Evolutionary conservation across 2,329 filamentous ascomycete genomes (phyloP), one percentile per base, ranked within the genome.

Genomic region (Penicillium sp.): DNA sequence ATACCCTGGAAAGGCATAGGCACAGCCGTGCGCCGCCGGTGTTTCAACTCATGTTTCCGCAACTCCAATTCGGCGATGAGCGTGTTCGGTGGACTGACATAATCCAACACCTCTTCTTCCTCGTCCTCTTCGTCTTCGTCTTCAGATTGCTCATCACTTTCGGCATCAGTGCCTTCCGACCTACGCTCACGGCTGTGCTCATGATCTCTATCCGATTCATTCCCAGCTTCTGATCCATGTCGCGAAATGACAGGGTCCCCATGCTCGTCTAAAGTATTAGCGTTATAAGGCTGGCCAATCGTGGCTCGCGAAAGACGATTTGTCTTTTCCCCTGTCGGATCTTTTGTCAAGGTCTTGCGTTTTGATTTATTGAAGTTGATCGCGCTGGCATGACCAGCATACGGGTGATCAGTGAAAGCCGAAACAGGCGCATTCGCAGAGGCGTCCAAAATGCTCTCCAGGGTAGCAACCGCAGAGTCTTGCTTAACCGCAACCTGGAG

Each of bases 371-470:
- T 89, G 69, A 94, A 95, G 0, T 93, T 84, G 66, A 93, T 89
- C 5, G 84, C 73, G 25, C 91, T 89, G 12, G 92, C 80, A 61
- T 86, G 85, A 5, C 92, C 92, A 29, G 88, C 89, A 69, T 90
- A 92, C 0, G 88, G 85, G 72, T 97, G 92, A 69, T 97, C 91
- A 0, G 90, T 96, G 68, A 97, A 97, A 27, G 93, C 93, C 64
- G 83, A 91, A 31, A 96, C 92, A 1, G 94, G 94, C 0, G 94
- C 93, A 59, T 83, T 85, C 3, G 91, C 90, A 3, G 93, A 94
- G 8, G 93, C 94, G 70, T 96, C 89, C 17, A 99, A 82, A 53
- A 99, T 95, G 71, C 87, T 93, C 64, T 99, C 93, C 8, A 99
- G 83, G 0, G 93, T 96, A 42, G 86, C 88, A 71, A 92, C 90